Evolutionary conservation across 345 rosid species (phyloP), one percentile per base, ranked within the genome.

Genomic region (Cardiospermum halicacabum): DNA sequence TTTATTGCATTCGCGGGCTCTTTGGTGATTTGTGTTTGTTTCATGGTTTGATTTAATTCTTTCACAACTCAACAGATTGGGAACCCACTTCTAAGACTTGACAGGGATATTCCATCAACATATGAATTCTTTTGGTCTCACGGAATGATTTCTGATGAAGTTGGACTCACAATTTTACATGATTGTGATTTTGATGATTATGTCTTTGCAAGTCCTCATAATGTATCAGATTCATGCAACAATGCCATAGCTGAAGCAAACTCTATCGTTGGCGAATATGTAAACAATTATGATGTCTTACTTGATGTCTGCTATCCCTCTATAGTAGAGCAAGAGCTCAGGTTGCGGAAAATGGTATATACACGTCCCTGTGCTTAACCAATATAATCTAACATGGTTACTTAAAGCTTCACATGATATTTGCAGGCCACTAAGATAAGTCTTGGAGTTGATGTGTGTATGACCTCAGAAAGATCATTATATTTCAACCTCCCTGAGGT

Each of bases 101-200:
- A 88, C 50, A 81, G 85, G 19, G 98, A 93, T 71, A 62, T 50
- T 72, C 81, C 90, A 5, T 87, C 97, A 27, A 80, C 77, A 40
- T 93, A 81, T 58, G 91, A 90, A 71, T 90, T 69, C 81, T 90
- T 86, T 42, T 93, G 98, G 98, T 90, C 98, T 10, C 96, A 90
- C 16, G 96, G 92, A 64, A 90, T 93, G 97, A 88, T 93, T 42
- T 93, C 98, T 27, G 96, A 93, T 79, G 97, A 93, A 81, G 65
- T 90, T 47, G 89, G 89, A 27, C 85, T 81, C 18, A 72, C 75
- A 72, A 82, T 93, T 67, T 84, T 69, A 90, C 81, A 74, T 39
- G 74, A 82, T n/a, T 90, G 98, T 18, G 77, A 90, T 71, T 93
- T 93, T 69, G 85, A 88, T 65, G 94, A 81, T 73, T 90, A 93